Evolutionary conservation across 176 grass and related monocot species (phyloP), one percentile per base, ranked within the genome.

Genomic region (Cenchrus fungigraminus): DNA sequence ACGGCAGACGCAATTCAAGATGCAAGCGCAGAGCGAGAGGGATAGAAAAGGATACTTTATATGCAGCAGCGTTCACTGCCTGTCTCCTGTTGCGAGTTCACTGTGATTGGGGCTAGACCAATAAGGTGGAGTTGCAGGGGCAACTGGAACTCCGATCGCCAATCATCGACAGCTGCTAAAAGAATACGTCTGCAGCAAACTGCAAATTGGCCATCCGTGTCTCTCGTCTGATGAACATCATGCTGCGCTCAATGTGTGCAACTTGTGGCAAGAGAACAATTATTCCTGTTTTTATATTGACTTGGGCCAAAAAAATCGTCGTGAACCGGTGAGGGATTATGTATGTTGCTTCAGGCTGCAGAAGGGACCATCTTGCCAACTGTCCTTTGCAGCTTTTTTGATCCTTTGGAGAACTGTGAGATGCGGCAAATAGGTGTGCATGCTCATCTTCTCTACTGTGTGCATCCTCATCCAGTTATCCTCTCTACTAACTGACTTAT

Each of bases 311-410:
- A 29, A 74, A 90, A 32, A 32, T 58, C 57, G 0, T 65, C 69
- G 1, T 9, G 17, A 76, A 34, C 63, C 28, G 32, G 55, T 47
- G 57, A 78, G 12, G 82, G 69, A 67, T 86, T 47, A 13, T 32
- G 31, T 40, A 40, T 86, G 88, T 90, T 78, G 14, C 83, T 90
- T 90, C 47, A 90, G 65, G 65, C 12, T 86, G 17, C 40, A 66
- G 46, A 90, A 86, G 47, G 79, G 88, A 65, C 83, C 75, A 83
- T 58, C 20, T 67, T 67, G 65, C 34, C 65, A 67, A 73, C 25
- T 83, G 65, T 6, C 72, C 65, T 71, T 73, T 51, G 22, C 28
- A 85, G 52, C 37, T 64, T 5, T 65, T 79, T 86, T 52, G 29
- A 44, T 71, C 57, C 25, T 85, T 58, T 58, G 65, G 31, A 43